phyloP scores from a whole-genome alignment of 352 stramenopile species.

The Phytophthora fragariaefolia region DNA sequence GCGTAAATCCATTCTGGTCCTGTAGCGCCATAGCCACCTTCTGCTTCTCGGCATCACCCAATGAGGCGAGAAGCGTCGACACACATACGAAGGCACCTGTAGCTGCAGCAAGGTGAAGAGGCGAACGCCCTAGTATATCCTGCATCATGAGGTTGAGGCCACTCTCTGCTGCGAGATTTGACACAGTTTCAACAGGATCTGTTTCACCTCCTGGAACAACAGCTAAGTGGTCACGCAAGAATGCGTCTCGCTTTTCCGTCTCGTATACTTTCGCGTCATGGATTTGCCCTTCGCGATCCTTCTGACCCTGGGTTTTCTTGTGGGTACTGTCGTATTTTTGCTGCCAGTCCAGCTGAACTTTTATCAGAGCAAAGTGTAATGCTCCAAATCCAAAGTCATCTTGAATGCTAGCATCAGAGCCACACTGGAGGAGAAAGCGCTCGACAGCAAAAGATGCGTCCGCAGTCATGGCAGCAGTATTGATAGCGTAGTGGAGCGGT shows the following conservation, averaged over 20 bases:
- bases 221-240: conserved; percentile 42
- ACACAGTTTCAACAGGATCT: conserved; percentile 81
- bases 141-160: conserved; percentile 46
- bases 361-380: conserved; percentile 76
- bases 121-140: conserved; percentile 62
- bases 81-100: conserved; percentile 80
- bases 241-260: conserved; percentile 51
- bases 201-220: conserved; percentile 51
- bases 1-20: conserved; percentile 59
- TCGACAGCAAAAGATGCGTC: conserved; percentile 85
- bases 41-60: conserved; percentile 31
- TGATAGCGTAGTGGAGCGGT: conserved; percentile 78
- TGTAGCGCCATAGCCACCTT: conserved; percentile 39
- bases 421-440: conserved; percentile 66
- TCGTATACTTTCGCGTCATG: conserved; percentile 40
- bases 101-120: conserved; percentile 71
- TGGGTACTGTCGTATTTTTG: conserved; percentile 48
- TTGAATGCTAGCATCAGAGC: conserved; percentile 54
- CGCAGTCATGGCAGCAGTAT: conserved; percentile 65
- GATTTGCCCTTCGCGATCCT: conserved; percentile 45
- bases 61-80: conserved; percentile 59
- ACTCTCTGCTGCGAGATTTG: conserved; percentile 62
- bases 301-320: conserved; percentile 31
- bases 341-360: conserved; percentile 78
- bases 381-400: conserved; percentile 67